Base-by-base conservation (phyloP, 106 monocot species). In the Iris macrosiphon region DNA sequence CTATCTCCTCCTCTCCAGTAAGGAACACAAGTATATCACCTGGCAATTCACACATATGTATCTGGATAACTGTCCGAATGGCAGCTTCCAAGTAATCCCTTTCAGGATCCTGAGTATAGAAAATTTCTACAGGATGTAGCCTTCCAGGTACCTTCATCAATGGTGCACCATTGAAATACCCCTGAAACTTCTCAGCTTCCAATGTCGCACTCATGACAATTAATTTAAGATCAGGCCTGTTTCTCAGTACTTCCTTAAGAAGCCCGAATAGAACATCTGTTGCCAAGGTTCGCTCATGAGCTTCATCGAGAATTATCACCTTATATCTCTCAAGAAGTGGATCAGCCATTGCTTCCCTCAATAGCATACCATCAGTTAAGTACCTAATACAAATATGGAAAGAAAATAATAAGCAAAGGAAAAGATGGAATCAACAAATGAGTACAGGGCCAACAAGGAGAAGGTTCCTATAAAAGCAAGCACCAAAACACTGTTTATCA, bases 351-450 rank as follows among this genome's bases (percentile, higher is more conserved):
- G 84, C 84, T 64, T 84, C 84, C 72, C 84, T 74, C 54, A 84
- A 61, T 61, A 84, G 79, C 84, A 84, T 84, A 75, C 84, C 84
- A 75, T 84, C 84, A 40, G 84, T 84, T 52, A 79, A 54, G 58
- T 79, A 84, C 71, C 79, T 84, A 62, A 61, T 6, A 59, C 2
- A 38, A 48, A 19, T 19, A 49, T 31, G 30, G 15, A 38, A 33
- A 46, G 43, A 34, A 38, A 33, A 46, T 43, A 34, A 62, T 20
- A 34, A 48, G 23, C 4, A 50, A 32, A 7, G 38, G 3, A 25
- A 31, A 21, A 31, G 40, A 48, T 59, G 40, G 43, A 48, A 39
- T 49, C 53, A 49, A 50, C 40, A 70, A 50, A n/a, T n/a, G n/a
- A n/a, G 39, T 40, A 4, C 39, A 40, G 15, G 3, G 13, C 39